Conservation (phyloP, 2,329 filamentous ascomycete species). For the Alternaria arborescens region DNA sequence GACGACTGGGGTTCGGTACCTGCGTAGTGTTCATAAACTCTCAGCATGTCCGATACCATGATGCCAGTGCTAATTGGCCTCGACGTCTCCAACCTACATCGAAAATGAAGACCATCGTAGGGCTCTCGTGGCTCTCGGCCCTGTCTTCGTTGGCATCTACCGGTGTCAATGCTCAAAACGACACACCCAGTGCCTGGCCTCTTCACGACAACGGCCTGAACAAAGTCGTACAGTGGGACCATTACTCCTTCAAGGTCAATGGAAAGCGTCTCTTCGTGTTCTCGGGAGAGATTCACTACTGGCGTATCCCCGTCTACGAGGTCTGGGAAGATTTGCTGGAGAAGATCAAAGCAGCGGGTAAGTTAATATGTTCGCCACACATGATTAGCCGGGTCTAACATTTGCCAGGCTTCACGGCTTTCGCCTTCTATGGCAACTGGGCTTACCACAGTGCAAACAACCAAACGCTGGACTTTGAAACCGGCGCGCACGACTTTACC, state of each 20-base stretch:
- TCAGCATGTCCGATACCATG: constrained; percentile 21
- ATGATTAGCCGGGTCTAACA: neutral
- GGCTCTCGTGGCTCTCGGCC: constrained; percentile 36
- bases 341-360: constrained; percentile 59
- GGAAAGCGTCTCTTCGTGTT: constrained; percentile 62
- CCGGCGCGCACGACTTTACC: constrained; percentile 63
- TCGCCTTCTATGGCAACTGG: constrained; percentile 60
- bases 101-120: constrained; percentile 31
- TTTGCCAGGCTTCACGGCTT: constrained; percentile 56
- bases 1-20: constrained; percentile 16
- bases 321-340: constrained; percentile 62
- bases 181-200: constrained; percentile 53
- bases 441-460: constrained; percentile 59
- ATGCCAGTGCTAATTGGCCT: constrained; percentile 28
- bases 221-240: constrained; percentile 62
- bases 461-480: constrained; percentile 60
- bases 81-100: constrained; percentile 18
- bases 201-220: constrained; percentile 60
- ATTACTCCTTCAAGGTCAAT: constrained; percentile 63
- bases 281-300: constrained; percentile 62
- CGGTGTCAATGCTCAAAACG: constrained; percentile 36
- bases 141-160: constrained; percentile 27
- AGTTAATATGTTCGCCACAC: neutral
- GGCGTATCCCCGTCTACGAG: constrained; percentile 59
- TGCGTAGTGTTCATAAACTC: constrained; percentile 17